Evolutionary conservation across 2,329 filamentous ascomycete genomes (phyloP).

Genomic region (Teratosphaeria epicoccoides): DNA sequence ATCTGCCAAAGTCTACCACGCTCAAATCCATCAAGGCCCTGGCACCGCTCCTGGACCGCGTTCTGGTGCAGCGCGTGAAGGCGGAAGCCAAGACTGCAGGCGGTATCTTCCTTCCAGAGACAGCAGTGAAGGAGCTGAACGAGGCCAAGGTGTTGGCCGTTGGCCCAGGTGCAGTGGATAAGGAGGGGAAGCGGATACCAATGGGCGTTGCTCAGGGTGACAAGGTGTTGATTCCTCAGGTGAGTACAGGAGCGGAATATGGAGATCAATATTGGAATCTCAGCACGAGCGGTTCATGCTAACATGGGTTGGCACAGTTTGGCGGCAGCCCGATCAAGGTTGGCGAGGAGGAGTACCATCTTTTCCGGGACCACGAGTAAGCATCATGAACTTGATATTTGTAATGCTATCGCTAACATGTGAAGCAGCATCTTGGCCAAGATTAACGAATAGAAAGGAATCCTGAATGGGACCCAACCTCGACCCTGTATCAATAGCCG

Average conservation of each 20-base stretch:
- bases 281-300: no score
- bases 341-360: constrained; percentile 87
- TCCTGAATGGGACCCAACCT: not conserved
- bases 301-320: constrained; percentile 46
- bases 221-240: constrained; percentile 90
- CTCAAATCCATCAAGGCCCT: constrained; percentile 94
- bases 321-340: constrained; percentile 94
- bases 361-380: constrained; percentile 98
- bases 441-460: constrained; percentile 72
- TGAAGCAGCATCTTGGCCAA: constrained; percentile 76
- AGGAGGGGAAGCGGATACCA: constrained; percentile 75
- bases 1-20: constrained; percentile 35
- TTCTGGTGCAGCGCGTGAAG: constrained; percentile 96
- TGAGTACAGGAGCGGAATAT: constrained; percentile 29
- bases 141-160: constrained; percentile 95
- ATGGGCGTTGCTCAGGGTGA: constrained; percentile 78
- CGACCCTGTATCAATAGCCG: constrained; percentile 16
- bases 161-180: constrained; percentile 77
- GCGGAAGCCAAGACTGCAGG: constrained; percentile 91
- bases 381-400: constrained; percentile 31
- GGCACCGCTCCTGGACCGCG: constrained; percentile 90
- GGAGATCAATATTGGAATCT: constrained; percentile 2
- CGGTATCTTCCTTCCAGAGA: constrained; percentile 97
- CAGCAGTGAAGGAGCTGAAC: constrained; percentile 93
- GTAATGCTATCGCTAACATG: constrained; percentile 10